These are phyloP conservation scores for Triticum dicoccoides DNA, from an alignment of 176 grass and related monocot genomes.

Conservation along the genomic window DNA sequence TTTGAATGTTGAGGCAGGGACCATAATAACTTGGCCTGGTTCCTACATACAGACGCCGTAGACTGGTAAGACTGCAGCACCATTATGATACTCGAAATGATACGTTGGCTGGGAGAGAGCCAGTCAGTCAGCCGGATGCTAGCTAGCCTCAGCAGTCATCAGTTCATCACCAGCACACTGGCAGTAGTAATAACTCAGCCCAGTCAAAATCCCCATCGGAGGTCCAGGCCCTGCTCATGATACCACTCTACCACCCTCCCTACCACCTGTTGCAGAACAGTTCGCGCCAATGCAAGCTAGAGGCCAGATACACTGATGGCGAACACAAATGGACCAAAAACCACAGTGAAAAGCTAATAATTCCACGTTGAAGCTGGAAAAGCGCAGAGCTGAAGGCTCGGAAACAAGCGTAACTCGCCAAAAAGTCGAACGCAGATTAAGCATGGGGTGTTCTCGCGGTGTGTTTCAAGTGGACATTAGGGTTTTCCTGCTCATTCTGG, in stretches of 20 bases:
- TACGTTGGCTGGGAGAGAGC: conserved; percentile 3
- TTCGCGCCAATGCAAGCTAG: neutral
- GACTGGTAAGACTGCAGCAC: conserved; percentile 6
- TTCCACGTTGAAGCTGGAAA: neutral
- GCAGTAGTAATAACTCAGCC: conserved; percentile 11
- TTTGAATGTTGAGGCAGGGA: neutral
- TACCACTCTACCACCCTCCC: neutral
- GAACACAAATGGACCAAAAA: neutral
- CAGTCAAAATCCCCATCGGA: conserved; percentile 3
- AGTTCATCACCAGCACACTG: neutral
- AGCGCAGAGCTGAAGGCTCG: neutral
- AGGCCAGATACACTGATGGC: neutral
- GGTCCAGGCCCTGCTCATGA: conserved; percentile 8
- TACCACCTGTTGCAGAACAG: conserved; percentile 15
- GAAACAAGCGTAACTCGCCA: neutral
- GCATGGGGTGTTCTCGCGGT: neutral
- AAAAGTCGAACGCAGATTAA: neutral
- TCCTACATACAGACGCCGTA: neutral
- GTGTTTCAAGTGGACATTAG: neutral
- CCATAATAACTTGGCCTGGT: conserved; percentile 31
- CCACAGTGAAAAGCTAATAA: neutral
- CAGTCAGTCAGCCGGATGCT: conserved; percentile 6
- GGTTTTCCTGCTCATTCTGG: neutral
- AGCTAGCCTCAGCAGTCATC: neutral
- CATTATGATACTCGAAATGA: conserved; percentile 35